A percentile compares a stretch with the other conserved stretches of the same genome.
Conservation (phyloP, 345 rosid species). For the Lumnitzera racemosa region DNA sequence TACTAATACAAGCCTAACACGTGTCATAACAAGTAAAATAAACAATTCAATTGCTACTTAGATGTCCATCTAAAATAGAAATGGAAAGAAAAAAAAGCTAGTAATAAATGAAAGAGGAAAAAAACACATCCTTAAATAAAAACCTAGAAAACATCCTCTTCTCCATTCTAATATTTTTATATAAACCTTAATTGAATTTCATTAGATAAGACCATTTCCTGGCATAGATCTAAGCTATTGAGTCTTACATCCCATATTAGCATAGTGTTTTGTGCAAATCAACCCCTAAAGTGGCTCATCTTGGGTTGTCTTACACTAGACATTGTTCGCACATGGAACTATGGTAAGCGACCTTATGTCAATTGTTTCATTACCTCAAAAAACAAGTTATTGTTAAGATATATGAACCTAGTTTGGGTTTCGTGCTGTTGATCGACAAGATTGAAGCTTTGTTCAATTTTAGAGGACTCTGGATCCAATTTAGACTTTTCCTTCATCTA, state of each 20-base stretch:
- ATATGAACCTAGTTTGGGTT: slow-evolving; percentile 31
- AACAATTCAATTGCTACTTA: too few species aligned
- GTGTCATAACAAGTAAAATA: too few species aligned
- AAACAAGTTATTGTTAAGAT: slow-evolving; percentile 68
- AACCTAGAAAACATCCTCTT: too few species aligned
- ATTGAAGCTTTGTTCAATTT: slow-evolving; percentile 9
- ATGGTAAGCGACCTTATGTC: slow-evolving; percentile 67
- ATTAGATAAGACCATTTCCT: too few species aligned
- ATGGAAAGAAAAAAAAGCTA: too few species aligned
- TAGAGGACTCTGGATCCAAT: background rate
- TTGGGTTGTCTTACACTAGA: slow-evolving; percentile 63
- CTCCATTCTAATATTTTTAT: too few species aligned
- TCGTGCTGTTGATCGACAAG: too few species aligned
- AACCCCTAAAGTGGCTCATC: slow-evolving; percentile 98
- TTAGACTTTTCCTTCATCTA: slow-evolving; percentile 34
- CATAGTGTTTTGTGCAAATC: slow-evolving; percentile 92
- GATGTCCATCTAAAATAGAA: too few species aligned
- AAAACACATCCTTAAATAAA: too few species aligned
- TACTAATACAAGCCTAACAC: too few species aligned
- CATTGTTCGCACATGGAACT: slow-evolving; percentile 78
- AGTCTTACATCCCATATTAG: slow-evolving; percentile 57
- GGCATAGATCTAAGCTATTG: slow-evolving; percentile 76
- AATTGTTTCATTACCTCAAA: slow-evolving; percentile 88
- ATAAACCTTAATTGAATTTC: too few species aligned
- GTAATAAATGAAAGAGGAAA: too few species aligned